Evolutionary conservation across 345 rosid species (phyloP).

Genomic region (Camelina laxa): DNA sequence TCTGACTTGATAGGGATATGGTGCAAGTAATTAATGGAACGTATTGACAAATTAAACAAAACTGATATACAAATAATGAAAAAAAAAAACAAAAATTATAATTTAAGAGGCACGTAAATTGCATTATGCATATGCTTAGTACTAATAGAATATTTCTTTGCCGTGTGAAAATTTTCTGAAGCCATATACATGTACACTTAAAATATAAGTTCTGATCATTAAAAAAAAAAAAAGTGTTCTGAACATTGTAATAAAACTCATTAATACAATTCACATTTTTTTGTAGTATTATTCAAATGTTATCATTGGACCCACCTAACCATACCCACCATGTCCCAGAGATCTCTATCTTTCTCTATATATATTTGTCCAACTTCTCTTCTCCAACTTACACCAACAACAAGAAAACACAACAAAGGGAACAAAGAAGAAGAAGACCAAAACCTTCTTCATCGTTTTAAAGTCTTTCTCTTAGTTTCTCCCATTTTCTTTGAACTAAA

Average conservation of each 20-base stretch:
- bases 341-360: conserved; percentile 30
- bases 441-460: neutral
- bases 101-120: conserved; percentile 16
- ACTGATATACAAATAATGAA: neutral
- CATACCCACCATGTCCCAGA: conserved; percentile 25
- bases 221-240: no score
- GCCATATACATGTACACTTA: neutral
- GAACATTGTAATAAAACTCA: conserved; percentile 2
- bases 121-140: conserved; percentile 26
- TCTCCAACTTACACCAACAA: conserved; percentile 33
- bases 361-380: conserved; percentile 5
- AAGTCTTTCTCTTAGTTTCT: neutral
- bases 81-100: neutral
- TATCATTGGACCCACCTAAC: conserved; percentile 9
- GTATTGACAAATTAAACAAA: neutral
- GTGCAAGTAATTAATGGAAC: conserved; percentile 22
- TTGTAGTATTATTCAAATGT: conserved; percentile 2
- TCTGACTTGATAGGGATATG: conserved; percentile 6
- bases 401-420: conserved; percentile 7
- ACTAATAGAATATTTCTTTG: conserved; percentile 19
- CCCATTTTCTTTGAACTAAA: conserved; percentile 14
- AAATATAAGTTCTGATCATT: neutral
- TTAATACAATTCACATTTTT: no score
- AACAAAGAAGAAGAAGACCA: conserved; percentile 17
- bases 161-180: neutral